A percentile compares a stretch with the other conserved stretches of the same genome.
phyloP scores from a whole-genome alignment of 78 protist species.

The Dictyostelium intermedium region DNA sequence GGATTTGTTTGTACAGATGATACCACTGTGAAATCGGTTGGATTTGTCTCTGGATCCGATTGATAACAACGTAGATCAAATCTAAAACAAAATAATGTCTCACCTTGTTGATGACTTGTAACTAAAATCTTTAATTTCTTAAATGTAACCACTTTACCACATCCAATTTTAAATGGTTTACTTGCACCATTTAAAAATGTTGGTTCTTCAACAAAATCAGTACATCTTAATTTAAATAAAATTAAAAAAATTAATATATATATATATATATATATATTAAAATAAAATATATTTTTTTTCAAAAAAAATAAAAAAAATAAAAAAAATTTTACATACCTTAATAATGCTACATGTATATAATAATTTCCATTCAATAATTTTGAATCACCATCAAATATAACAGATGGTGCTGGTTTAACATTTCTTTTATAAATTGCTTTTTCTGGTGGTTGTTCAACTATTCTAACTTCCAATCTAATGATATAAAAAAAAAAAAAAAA shows the following conservation, averaged over 20 bases:
- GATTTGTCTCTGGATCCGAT: conserved; percentile 48
- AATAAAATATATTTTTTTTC: neutral
- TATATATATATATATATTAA: too few species aligned
- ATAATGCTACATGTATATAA: conserved; percentile 37
- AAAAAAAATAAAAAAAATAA: too few species aligned
- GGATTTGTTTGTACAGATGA: conserved; percentile 60
- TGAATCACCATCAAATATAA: conserved; percentile 79
- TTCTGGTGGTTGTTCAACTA: conserved; percentile 88
- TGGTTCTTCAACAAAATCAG: conserved; percentile 80
- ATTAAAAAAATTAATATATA: neutral
- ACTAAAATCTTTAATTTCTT: conserved; percentile 66
- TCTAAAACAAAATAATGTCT: conserved; percentile 82
- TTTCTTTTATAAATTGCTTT: conserved; percentile 83
- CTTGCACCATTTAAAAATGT: conserved; percentile 74
- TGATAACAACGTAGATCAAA: conserved; percentile 76
- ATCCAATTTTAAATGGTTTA: conserved; percentile 26
- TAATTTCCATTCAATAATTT: conserved; percentile 71
- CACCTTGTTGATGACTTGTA: conserved; percentile 85
- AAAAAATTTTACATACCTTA: conserved; percentile 26
- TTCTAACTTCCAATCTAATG: conserved; percentile 41
- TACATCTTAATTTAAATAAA: conserved; percentile 37
- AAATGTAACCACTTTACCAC: conserved; percentile 58
- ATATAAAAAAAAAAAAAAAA: neutral
- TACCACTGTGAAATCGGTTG: conserved; percentile 54
- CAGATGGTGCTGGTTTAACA: conserved; percentile 84